These are phyloP conservation scores for Gardenia jasminoides DNA, from an alignment of 257 asterid genomes.

Conservation along the genomic window DNA sequence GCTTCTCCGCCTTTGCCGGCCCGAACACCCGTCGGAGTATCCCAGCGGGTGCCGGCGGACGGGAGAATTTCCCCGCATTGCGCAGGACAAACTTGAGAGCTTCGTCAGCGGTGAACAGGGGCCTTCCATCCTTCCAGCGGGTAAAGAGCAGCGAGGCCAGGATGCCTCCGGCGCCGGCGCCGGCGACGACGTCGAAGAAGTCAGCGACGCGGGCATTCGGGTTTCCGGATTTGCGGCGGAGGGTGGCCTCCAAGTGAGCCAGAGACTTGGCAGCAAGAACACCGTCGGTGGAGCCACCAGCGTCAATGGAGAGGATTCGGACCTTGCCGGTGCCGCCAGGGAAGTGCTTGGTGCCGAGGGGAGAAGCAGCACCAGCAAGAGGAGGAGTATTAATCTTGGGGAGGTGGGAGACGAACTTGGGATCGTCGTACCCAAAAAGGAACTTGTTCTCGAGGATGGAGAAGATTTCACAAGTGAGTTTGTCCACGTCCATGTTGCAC, in stretches of 20 bases:
- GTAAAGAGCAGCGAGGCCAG: conserved; percentile 65
- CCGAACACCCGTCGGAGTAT: conserved; percentile 27
- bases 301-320: conserved; percentile 71
- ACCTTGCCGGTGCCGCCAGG: conserved; percentile 40
- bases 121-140: conserved; percentile 44
- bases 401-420: background rate
- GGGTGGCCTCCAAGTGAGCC: conserved; percentile 46
- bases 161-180: conserved; percentile 69
- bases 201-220: conserved; percentile 54
- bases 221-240: conserved; percentile 48
- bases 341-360: background rate
- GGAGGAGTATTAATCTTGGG: background rate
- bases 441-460: conserved; percentile 84
- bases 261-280: conserved; percentile 64
- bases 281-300: conserved; percentile 58
- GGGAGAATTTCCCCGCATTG: conserved; percentile 27
- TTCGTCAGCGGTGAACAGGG: conserved; percentile 52
- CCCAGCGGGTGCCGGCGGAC: conserved; percentile 9
- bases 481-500: conserved; percentile 37
- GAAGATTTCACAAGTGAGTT: conserved; percentile 66
- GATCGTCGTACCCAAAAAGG: conserved; percentile 54
- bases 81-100: conserved; percentile 45
- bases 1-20: conserved; percentile 36
- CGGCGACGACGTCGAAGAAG: conserved; percentile 77
- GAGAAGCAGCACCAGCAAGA: background rate